A percentile compares a stretch with the other conserved stretches of the same genome.
phyloP scores from a whole-genome alignment of 371 early-diverging fungal genomes.

The Lichtheimia ramosa region DNA sequence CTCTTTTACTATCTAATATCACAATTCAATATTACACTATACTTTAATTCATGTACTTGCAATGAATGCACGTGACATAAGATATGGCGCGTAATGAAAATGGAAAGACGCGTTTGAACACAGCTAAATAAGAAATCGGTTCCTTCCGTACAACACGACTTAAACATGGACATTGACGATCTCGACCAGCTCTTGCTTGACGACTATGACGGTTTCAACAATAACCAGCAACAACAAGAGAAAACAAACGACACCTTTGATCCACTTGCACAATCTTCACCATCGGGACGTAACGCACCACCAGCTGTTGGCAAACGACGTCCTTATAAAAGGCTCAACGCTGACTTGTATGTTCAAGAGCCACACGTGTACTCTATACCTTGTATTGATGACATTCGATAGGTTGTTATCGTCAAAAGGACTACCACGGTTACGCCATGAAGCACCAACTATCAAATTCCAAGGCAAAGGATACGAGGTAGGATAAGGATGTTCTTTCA shows the following conservation, averaged over 20 bases:
- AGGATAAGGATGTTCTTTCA: not conserved
- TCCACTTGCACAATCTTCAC: conserved; percentile 7
- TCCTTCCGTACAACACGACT: no score
- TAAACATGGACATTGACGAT: conserved; percentile 10
- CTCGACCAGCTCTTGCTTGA: conserved; percentile 12
- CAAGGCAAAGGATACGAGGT: conserved; percentile 36
- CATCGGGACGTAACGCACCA: not conserved
- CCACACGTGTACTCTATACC: no score
- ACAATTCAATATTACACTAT: no score
- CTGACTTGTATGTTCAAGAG: conserved; percentile 9
- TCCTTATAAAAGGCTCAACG: conserved; percentile 8
- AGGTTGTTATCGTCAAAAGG: conserved; percentile 31
- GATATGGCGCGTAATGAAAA: no score
- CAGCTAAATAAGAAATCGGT: no score
- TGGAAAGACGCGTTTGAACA: no score
- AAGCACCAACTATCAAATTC: conserved; percentile 28
- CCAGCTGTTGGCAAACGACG: not conserved
- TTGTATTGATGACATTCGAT: not conserved
- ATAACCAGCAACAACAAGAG: not conserved
- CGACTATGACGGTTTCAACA: conserved; percentile 12
- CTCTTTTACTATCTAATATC: no score
- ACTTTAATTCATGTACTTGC: no score
- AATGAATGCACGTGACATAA: no score
- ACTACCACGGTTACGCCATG: conserved; percentile 21
- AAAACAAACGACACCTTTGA: conserved; percentile 1